phyloP scores from a whole-genome alignment of 176 grass and related monocot genomes.

The Poa annua region DNA sequence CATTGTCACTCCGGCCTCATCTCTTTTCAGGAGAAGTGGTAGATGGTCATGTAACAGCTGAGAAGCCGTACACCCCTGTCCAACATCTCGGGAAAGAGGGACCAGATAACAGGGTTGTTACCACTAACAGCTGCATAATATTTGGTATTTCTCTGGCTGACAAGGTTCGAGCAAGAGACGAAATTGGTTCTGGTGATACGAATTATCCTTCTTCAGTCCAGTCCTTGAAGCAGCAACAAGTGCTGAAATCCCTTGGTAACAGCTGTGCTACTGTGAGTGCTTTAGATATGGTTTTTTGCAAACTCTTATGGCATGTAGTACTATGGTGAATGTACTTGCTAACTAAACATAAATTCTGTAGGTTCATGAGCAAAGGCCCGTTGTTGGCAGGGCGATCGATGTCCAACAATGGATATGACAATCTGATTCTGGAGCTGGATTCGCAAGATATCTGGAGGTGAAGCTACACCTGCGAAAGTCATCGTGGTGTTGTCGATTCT shows the following conservation, averaged over 20 bases:
- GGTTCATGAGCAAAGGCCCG: slow-evolving; percentile 75
- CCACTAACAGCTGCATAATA: slow-evolving; percentile 59
- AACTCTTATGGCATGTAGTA: background rate
- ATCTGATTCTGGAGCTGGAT: slow-evolving; percentile 45
- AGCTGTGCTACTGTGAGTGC: slow-evolving; percentile 60
- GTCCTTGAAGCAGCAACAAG: slow-evolving; percentile 55
- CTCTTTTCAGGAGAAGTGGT: slow-evolving; percentile 28
- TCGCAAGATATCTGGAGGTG: slow-evolving; percentile 39
- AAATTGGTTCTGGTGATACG: slow-evolving; percentile 26
- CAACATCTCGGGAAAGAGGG: slow-evolving; percentile 24
- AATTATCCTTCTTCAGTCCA: slow-evolving; percentile 43
- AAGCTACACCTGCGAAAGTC: background rate
- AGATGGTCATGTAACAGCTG: slow-evolving; percentile 1
- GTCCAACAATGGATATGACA: slow-evolving; percentile 65
- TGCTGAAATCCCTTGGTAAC: slow-evolving; percentile 57
- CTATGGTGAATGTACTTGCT: slow-evolving; percentile 22
- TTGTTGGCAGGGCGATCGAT: slow-evolving; percentile 69
- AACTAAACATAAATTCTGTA: slow-evolving; percentile 26
- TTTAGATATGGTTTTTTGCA: slow-evolving; percentile 2
- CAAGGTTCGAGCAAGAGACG: slow-evolving; percentile 50
- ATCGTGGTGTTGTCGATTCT: slow-evolving; percentile 32
- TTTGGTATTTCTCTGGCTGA: slow-evolving; percentile 75
- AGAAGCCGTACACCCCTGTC: slow-evolving; percentile 28
- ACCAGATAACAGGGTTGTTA: slow-evolving; percentile 30
- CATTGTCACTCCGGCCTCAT: slow-evolving; percentile 11